phyloP scores from a whole-genome alignment of 202 grass and related monocot genomes.

The Schoenoplectus tabernaemontani region DNA sequence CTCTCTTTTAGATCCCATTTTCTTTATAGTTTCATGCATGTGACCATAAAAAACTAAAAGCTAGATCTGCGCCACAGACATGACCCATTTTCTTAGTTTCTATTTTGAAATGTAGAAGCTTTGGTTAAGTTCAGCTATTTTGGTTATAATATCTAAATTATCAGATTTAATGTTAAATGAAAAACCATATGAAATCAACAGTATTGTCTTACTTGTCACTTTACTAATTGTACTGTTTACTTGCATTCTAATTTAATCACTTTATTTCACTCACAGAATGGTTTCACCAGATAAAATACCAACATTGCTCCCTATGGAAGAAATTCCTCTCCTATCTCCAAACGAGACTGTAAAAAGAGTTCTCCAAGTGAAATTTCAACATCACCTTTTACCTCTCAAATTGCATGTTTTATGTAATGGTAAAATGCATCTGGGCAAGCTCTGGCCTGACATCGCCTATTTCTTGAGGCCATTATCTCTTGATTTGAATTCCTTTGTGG shows the following conservation, averaged over 20 bases:
- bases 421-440: conserved; percentile 52
- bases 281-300: conserved; percentile 34
- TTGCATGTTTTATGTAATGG: conserved; percentile 73
- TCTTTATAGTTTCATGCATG: background rate
- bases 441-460: conserved; percentile 85
- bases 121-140: background rate
- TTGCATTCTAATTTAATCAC: conserved; percentile 6
- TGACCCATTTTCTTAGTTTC: conserved; percentile 1
- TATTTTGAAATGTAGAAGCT: background rate
- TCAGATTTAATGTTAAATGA: background rate
- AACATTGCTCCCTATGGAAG: conserved; percentile 46
- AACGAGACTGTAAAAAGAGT: conserved; percentile 53
- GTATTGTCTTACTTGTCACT: background rate
- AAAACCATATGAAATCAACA: background rate
- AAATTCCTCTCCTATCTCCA: conserved; percentile 53
- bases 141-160: background rate
- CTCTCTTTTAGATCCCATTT: background rate
- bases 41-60: background rate
- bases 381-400: conserved; percentile 85
- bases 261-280: conserved; percentile 22
- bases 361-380: conserved; percentile 70
- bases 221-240: conserved; percentile 15
- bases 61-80: background rate
- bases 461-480: conserved; percentile 62
- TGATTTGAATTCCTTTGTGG: conserved; percentile 59